Base-by-base conservation (phyloP, 495 filamentous ascomycete species). In the Aspergillus avenaceus region DNA sequence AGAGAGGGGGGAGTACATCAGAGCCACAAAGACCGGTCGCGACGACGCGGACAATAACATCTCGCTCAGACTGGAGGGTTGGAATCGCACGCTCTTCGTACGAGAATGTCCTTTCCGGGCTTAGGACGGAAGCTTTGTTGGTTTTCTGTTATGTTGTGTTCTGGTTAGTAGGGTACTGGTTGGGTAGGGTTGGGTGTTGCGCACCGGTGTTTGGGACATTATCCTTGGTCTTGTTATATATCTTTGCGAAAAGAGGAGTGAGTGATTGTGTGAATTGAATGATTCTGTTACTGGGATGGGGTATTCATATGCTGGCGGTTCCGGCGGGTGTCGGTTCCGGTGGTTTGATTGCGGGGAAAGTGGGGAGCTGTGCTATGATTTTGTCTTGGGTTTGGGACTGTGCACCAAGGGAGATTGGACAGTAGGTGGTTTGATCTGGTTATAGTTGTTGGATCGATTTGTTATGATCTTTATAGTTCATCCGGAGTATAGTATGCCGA, bases 11-110 rank as follows among this genome's bases (percentile, higher is more conserved):
- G 12, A 7, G 13, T 32, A 60, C 57, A 45, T 60, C 57, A 24
- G 57, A 60, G 29, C 57, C 57, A 43, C 57, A 60, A 14, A 60
- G 57, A 21, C 57, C 57, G 12, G 57, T 60, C 18, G 57, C 57
- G 8, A 53, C 31, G n/a, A 60, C 29, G 28, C 42, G 50, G n/a
- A 60, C 57, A 32, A 60, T 50, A 9, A 60, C 49, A 48, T 60
- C 57, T 13, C 50, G 49, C n/a, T 50, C 45, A n/a, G 57, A 53
- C 16, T 54, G 41, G 8, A 60, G 9, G 0, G 27, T 32, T 9
- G 57, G 57, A 12, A 18, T 31, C 6, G 22, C 31, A 16, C 59
- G 55, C 13, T 50, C 46, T 25, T 62, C 59, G 21, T 49, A 62
- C 1, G 31, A n/a, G 24, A 66, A 66, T 19, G 47, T 44, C n/a